Conservation (phyloP, 1,284 basidiomycete genomes). For the Irpex sp. region DNA sequence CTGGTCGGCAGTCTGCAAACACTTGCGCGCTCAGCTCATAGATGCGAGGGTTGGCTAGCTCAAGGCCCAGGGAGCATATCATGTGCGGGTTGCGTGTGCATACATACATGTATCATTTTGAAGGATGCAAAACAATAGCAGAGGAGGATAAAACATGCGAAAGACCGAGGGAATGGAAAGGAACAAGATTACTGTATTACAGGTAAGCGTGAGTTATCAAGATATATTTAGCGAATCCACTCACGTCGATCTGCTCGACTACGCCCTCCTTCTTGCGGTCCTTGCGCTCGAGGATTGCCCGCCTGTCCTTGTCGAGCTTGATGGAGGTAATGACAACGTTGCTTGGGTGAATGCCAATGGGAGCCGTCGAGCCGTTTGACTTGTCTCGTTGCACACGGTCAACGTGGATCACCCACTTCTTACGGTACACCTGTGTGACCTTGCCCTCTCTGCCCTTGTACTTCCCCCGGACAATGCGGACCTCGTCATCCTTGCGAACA, state of each 20-base stretch:
- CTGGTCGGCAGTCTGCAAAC: not conserved
- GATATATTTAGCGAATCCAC: slow-evolving; percentile 23
- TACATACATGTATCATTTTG: slow-evolving; percentile 51
- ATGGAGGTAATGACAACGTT: slow-evolving; percentile 94
- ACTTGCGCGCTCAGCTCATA: not conserved
- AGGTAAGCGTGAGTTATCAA: not conserved
- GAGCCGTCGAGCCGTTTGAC: slow-evolving; percentile 91
- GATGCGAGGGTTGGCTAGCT: not conserved
- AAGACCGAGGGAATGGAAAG: slow-evolving; percentile 10
- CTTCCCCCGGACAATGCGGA: slow-evolving; percentile 92
- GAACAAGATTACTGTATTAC: slow-evolving; percentile 8
- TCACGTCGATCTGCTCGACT: slow-evolving; percentile 73
- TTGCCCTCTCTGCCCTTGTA: slow-evolving; percentile 99
- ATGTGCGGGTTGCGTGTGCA: slow-evolving; percentile 34
- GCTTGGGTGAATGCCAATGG: slow-evolving; percentile 94
- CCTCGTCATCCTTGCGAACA: slow-evolving; percentile 98
- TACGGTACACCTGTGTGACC: slow-evolving; percentile 96
- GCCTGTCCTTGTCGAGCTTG: slow-evolving; percentile 88
- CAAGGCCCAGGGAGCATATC: slow-evolving; percentile 44
- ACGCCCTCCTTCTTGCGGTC: slow-evolving; percentile 66
- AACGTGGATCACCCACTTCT: slow-evolving; percentile 99
- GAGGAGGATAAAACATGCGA: slow-evolving; percentile 17
- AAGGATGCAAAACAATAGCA: slow-evolving; percentile 31
- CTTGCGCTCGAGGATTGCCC: slow-evolving; percentile 79
- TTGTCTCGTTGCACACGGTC: slow-evolving; percentile 98